Evolutionary conservation across 148 eudicot genomes (phyloP).

Genomic region (Amaranthus palmeri): DNA sequence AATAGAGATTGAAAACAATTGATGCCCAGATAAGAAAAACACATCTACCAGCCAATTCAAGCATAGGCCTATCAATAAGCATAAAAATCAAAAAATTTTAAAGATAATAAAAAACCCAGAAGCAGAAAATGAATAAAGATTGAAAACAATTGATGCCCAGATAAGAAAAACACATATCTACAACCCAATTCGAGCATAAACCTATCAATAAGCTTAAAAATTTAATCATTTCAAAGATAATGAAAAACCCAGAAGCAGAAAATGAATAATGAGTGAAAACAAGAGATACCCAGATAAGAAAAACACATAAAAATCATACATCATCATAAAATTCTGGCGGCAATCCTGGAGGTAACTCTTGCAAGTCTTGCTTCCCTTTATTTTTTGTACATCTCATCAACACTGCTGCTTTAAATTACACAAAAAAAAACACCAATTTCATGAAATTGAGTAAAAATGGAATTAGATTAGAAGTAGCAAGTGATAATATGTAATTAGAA

Average conservation of each 20-base stretch:
- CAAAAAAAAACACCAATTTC: background rate
- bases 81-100: too few relatives aligned
- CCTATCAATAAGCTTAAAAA: too few relatives aligned
- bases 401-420: constrained; percentile 19
- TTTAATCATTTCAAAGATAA: too few relatives aligned
- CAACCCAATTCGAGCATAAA: too few relatives aligned
- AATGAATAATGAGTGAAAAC: background rate
- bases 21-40: background rate
- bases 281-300: background rate
- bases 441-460: background rate
- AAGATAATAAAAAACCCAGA: too few relatives aligned
- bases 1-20: background rate
- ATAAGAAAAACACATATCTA: too few relatives aligned
- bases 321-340: constrained; percentile 85
- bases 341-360: constrained; percentile 44
- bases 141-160: too few relatives aligned
- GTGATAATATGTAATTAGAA: background rate
- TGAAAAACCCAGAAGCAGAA: too few relatives aligned
- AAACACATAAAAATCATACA: constrained; percentile 36
- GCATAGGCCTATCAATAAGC: too few relatives aligned
- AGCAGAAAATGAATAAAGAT: too few relatives aligned
- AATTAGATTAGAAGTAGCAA: background rate
- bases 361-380: constrained; percentile 52
- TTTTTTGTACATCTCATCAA: constrained; percentile 39
- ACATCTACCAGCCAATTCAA: background rate